These are phyloP conservation scores for Eimeria falciformis DNA, from an alignment of 169 alveolate genomes.

Conservation along the genomic window DNA sequence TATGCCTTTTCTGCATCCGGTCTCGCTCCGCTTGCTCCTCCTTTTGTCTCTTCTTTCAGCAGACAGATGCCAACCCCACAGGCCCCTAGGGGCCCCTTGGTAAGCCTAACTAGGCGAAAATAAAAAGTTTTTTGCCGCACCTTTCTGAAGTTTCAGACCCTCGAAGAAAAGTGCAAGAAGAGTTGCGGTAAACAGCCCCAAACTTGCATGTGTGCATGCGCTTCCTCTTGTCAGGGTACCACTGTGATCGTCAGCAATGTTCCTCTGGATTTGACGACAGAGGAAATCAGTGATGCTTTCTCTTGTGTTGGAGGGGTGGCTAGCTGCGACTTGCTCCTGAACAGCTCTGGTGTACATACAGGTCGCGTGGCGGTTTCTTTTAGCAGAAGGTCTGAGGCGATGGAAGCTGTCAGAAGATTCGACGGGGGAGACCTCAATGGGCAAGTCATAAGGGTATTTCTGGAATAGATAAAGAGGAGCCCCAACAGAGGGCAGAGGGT, in stretches of 20 bases:
- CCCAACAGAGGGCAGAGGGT: background rate
- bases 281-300: slow-evolving; percentile 73
- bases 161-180: too few species aligned
- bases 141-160: too few species aligned
- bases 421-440: slow-evolving; percentile 78
- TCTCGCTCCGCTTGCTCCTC: background rate
- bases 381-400: background rate
- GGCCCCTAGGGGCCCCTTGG: background rate
- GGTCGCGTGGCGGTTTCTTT: slow-evolving; percentile 60
- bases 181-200: too few species aligned
- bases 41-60: background rate
- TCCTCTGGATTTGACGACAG: slow-evolving; percentile 69
- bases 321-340: slow-evolving; percentile 53
- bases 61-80: background rate
- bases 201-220: background rate
- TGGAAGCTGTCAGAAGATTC: slow-evolving; percentile 66
- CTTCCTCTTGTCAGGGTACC: slow-evolving; percentile 34
- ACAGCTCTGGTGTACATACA: slow-evolving; percentile 63
- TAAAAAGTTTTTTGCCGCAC: too few species aligned
- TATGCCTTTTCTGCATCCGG: background rate
- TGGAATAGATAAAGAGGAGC: slow-evolving; percentile 20
- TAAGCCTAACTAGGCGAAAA: background rate
- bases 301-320: slow-evolving; percentile 65
- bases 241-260: slow-evolving; percentile 59
- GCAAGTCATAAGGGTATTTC: slow-evolving; percentile 70